phyloP scores from a whole-genome alignment of 768 basidiomycete genomes.

The Tubosaeta sp. region DNA sequence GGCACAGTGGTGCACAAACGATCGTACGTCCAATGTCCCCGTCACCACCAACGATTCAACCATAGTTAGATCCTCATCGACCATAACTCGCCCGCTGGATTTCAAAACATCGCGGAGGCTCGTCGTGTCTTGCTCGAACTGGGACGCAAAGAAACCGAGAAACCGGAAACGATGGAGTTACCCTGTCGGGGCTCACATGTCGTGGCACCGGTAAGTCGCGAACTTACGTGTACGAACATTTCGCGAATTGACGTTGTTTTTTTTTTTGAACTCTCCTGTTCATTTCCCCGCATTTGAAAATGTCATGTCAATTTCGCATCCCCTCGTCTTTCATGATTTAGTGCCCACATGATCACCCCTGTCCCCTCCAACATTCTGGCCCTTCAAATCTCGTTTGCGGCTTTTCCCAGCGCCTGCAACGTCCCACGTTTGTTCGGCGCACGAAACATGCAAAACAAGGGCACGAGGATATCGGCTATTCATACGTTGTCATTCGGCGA shows the following conservation, averaged over 20 bases:
- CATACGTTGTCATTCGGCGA: constrained; percentile 84
- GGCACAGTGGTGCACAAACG: constrained; percentile 84
- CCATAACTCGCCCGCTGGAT: constrained; percentile 71
- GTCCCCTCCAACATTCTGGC: constrained; percentile 69
- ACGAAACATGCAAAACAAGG: constrained; percentile 86
- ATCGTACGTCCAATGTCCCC: constrained; percentile 44
- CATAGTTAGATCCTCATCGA: constrained; percentile 74
- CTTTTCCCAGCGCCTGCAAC: constrained; percentile 84
- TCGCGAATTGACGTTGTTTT: background rate
- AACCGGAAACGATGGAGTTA: constrained; percentile 35
- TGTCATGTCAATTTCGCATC: constrained; percentile 1
- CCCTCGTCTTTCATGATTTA: constrained; percentile 27
- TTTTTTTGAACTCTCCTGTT: background rate
- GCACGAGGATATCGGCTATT: constrained; percentile 85
- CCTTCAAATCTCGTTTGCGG: constrained; percentile 60
- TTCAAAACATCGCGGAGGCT: constrained; percentile 73
- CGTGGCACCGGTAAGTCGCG: constrained; percentile 75
- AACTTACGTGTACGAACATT: background rate
- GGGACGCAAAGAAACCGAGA: constrained; percentile 56
- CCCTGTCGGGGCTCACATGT: constrained; percentile 64
- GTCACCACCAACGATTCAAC: constrained; percentile 9
- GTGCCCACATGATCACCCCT: constrained; percentile 89
- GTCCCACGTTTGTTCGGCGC: constrained; percentile 76
- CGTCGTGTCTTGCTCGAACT: constrained; percentile 65
- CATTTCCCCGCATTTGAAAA: constrained; percentile 18